These are phyloP conservation scores for Sporothrix inflata DNA, from an alignment of 2,329 filamentous ascomycete genomes.

Conservation along the genomic window DNA sequence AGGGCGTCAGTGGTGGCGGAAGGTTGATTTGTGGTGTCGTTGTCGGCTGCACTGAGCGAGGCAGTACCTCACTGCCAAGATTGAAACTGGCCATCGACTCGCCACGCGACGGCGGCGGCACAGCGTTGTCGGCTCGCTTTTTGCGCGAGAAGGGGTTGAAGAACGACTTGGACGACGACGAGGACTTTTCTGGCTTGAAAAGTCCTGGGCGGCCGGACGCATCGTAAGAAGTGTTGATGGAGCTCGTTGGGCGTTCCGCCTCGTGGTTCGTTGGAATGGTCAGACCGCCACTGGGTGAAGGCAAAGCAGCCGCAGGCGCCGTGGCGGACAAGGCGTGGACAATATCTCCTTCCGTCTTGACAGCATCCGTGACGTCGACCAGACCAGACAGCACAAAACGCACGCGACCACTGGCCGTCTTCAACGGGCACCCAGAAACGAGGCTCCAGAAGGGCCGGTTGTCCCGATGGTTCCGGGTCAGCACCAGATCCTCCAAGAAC, in stretches of 20 bases:
- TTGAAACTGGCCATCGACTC: background rate
- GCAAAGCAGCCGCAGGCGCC: slow-evolving; percentile 37
- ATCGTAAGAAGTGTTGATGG: background rate
- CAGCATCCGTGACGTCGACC: slow-evolving; percentile 59
- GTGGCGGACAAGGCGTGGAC: slow-evolving; percentile 53
- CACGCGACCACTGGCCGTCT: slow-evolving; percentile 51
- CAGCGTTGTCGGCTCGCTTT: background rate
- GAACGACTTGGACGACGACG: slow-evolving; percentile 20
- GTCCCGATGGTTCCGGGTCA: slow-evolving; percentile 52
- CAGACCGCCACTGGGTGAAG: background rate
- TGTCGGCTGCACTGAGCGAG: background rate
- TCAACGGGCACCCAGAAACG: slow-evolving; percentile 57
- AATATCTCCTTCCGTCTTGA: slow-evolving; percentile 55
- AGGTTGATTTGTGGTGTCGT: background rate
- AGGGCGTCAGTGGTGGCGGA: background rate
- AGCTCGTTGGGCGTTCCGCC: background rate
- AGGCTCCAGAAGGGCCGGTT: slow-evolving; percentile 60
- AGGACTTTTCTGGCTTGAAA: background rate
- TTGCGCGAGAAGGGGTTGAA: slow-evolving; percentile 33
- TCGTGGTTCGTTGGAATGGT: background rate
- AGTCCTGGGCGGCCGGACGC: background rate
- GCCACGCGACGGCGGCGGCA: background rate
- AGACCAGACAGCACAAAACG: slow-evolving; percentile 60
- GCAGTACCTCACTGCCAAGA: background rate
- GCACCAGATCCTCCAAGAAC: slow-evolving; percentile 46